phyloP scores from a whole-genome alignment of 345 rosid species.

The Eucalyptus coolabah region DNA sequence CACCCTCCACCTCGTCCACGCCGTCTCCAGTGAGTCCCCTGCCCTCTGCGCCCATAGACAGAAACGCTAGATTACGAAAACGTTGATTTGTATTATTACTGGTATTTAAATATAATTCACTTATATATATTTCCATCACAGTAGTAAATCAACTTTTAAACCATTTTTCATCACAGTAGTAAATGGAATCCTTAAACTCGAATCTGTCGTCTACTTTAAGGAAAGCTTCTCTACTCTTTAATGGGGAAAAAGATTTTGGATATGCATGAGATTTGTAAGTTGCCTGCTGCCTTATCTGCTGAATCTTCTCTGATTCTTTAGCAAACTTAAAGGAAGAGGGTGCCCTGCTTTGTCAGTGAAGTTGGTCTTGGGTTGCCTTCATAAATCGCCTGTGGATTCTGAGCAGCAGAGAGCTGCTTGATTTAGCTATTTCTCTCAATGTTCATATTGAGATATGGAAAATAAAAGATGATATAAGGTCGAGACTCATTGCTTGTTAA shows the following conservation, averaged over 20 bases:
- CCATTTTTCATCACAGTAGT: neutral
- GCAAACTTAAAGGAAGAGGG: neutral
- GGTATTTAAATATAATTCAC: neutral
- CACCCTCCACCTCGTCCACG: constrained; percentile 78
- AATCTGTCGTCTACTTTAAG: neutral
- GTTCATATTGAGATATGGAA: neutral
- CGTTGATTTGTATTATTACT: neutral
- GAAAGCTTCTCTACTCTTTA: neutral
- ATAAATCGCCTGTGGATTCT: neutral
- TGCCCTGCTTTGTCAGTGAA: neutral
- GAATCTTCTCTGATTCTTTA: neutral
- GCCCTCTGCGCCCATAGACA: neutral
- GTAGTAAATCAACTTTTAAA: neutral
- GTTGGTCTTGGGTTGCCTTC: neutral
- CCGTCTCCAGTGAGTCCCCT: constrained; percentile 46
- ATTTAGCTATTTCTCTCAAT: neutral
- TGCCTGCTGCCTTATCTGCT: neutral
- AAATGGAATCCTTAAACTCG: neutral
- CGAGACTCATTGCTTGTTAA: neutral
- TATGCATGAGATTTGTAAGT: neutral
- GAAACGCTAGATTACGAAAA: neutral
- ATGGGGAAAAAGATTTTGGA: neutral
- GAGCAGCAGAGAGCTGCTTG: neutral
- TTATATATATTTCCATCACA: neutral
- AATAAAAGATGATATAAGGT: neutral